These are phyloP conservation scores for Neospermospora avenae DNA, from an alignment of 2,329 filamentous ascomycete species.

Conservation along the genomic window DNA sequence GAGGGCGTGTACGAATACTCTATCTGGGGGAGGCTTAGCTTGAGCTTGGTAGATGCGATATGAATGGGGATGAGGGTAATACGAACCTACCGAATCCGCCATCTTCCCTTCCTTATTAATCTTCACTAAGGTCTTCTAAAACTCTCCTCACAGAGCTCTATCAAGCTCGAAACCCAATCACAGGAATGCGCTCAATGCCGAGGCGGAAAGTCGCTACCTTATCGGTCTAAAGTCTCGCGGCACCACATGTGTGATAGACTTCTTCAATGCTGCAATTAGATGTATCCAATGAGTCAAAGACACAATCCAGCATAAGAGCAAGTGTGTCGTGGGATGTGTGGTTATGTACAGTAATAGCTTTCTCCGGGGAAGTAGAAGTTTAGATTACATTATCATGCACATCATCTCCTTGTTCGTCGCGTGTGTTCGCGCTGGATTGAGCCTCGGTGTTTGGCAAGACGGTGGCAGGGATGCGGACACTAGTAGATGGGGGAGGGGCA, in stretches of 20 bases:
- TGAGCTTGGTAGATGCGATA: not conserved
- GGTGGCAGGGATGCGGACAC: slow-evolving; percentile 5
- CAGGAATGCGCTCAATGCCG: slow-evolving; percentile 1
- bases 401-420: slow-evolving; percentile 15
- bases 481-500: not conserved
- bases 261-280: not conserved
- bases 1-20: slow-evolving; percentile 97
- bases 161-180: not conserved
- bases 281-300: too few species aligned
- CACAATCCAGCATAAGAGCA: too few species aligned
- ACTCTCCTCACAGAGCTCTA: not conserved
- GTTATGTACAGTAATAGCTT: not conserved
- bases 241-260: not conserved
- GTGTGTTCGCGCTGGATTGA: slow-evolving; percentile 4
- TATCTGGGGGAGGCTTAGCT: slow-evolving; percentile 56
- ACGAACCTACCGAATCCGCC: slow-evolving; percentile 52
- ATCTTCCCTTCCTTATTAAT: slow-evolving; percentile 35
- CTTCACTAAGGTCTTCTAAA: not conserved
- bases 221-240: not conserved
- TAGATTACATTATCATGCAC: slow-evolving; percentile 25
- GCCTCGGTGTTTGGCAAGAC: slow-evolving; percentile 15
- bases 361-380: slow-evolving; percentile 1
- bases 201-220: not conserved
- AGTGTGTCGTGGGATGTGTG: not conserved
- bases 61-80: not conserved